Conservation (phyloP, 179 eudicot genomes). For the Heliamphora pulchella region DNA sequence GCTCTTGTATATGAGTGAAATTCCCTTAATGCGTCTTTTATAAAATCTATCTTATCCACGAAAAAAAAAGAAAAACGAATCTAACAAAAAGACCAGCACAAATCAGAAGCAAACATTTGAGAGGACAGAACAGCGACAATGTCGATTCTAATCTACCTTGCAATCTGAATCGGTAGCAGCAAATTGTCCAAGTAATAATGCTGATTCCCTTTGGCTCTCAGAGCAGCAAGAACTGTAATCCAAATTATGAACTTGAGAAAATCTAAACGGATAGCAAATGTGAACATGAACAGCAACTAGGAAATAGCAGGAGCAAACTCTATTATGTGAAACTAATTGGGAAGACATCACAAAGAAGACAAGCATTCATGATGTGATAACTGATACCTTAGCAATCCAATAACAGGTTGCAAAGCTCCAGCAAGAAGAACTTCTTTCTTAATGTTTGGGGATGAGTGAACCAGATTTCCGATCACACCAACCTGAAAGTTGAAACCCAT, state of each 20-base stretch:
- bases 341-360: neutral
- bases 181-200: conserved; percentile 93
- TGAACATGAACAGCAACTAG: neutral
- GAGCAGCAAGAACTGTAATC: conserved; percentile 70
- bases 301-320: conserved; percentile 9
- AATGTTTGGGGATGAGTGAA: conserved; percentile 87
- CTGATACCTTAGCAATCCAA: conserved; percentile 52
- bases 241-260: neutral
- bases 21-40: no score
- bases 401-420: conserved; percentile 95
- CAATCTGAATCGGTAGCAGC: conserved; percentile 98
- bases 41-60: no score
- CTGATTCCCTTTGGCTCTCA: conserved; percentile 98
- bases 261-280: neutral
- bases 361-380: conserved; percentile 26
- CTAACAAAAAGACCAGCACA: neutral
- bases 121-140: neutral
- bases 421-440: conserved; percentile 83
- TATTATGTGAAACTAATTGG: neutral
- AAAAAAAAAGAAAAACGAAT: neutral
- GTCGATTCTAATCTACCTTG: conserved; percentile 48
- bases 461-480: conserved; percentile 96
- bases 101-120: neutral
- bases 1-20: no score
- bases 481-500: conserved; percentile 71